These are phyloP conservation scores for Penicillium chermesinum DNA, from an alignment of 495 filamentous ascomycete species.

Conservation along the genomic window DNA sequence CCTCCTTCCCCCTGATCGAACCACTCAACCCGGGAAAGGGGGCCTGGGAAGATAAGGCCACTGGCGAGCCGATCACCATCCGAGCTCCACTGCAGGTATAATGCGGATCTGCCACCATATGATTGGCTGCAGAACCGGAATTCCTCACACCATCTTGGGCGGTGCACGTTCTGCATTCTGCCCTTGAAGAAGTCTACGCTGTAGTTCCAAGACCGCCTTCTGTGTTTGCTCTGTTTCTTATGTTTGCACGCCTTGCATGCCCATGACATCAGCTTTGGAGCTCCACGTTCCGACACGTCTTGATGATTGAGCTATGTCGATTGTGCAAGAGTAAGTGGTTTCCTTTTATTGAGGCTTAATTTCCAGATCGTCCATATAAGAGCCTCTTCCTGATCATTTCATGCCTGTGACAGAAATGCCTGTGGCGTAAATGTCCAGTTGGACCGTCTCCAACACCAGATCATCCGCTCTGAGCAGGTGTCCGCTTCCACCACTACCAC, in stretches of 20 bases:
- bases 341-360: too few species aligned
- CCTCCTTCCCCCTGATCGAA: constrained; percentile 19
- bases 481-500: constrained; percentile 20
- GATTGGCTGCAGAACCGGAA: constrained; percentile 12
- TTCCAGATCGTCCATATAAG: too few species aligned
- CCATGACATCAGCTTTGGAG: constrained; percentile 8
- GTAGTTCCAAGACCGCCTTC: neutral
- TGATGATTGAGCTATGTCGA: constrained; percentile 22
- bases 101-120: constrained; percentile 14
- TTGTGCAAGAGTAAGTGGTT: constrained; percentile 19
- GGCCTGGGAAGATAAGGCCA: constrained; percentile 26
- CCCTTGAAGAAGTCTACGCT: neutral
- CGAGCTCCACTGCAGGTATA: constrained; percentile 15
- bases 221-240: constrained; percentile 13
- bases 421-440: constrained; percentile 72
- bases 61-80: constrained; percentile 33
- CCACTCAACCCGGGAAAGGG: neutral
- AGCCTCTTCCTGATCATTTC: neutral
- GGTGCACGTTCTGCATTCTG: too few species aligned
- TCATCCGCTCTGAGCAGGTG: constrained; percentile 14
- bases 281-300: too few species aligned
- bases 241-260: constrained; percentile 1
- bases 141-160: neutral
- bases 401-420: constrained; percentile 61
- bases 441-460: constrained; percentile 62